Percentiles rank a stretch among this genome's conserved stretches.
Evolutionary conservation across 345 rosid genomes (phyloP).

Genomic region (Turnera subulata): DNA sequence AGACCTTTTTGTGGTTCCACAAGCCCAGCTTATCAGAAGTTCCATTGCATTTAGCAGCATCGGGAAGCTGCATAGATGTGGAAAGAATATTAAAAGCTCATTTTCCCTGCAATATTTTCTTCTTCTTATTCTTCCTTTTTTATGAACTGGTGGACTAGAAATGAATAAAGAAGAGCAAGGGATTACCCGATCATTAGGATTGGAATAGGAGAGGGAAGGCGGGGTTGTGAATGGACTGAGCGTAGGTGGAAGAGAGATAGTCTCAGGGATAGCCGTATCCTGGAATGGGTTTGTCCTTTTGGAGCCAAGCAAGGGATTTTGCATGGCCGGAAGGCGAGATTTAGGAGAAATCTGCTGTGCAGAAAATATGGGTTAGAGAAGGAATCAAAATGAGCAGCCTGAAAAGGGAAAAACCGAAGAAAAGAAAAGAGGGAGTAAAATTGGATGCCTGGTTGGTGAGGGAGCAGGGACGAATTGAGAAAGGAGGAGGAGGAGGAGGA

Average conservation of each 20-base stretch:
- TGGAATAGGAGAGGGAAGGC: conserved; percentile 63
- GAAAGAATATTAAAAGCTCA: too few relatives aligned
- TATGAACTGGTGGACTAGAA: background rate
- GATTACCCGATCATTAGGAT: conserved; percentile 56
- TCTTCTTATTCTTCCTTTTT: too few relatives aligned
- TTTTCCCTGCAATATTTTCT: too few relatives aligned
- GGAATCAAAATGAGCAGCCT: background rate
- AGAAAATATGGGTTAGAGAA: conserved; percentile 2
- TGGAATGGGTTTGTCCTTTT: conserved; percentile 41
- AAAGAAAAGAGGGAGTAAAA: conserved; percentile 4
- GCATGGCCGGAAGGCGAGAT: conserved; percentile 39
- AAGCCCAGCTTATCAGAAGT: conserved; percentile 36
- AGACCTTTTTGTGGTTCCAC: conserved; percentile 83
- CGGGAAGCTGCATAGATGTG: conserved; percentile 38
- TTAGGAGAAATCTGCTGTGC: conserved; percentile 38
- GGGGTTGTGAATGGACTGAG: conserved; percentile 93
- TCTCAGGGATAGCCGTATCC: conserved; percentile 26
- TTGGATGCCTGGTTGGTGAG: conserved; percentile 43
- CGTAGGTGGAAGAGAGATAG: conserved; percentile 26
- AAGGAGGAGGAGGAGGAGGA: conserved; percentile 43
- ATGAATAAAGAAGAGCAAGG: background rate
- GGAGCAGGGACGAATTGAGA: conserved; percentile 53
- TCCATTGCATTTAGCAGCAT: conserved; percentile 35
- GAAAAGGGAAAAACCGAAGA: background rate
- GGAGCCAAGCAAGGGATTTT: conserved; percentile 46